Evolutionary conservation across 345 rosid species (phyloP).

Genomic region (Iberis pinnata): DNA sequence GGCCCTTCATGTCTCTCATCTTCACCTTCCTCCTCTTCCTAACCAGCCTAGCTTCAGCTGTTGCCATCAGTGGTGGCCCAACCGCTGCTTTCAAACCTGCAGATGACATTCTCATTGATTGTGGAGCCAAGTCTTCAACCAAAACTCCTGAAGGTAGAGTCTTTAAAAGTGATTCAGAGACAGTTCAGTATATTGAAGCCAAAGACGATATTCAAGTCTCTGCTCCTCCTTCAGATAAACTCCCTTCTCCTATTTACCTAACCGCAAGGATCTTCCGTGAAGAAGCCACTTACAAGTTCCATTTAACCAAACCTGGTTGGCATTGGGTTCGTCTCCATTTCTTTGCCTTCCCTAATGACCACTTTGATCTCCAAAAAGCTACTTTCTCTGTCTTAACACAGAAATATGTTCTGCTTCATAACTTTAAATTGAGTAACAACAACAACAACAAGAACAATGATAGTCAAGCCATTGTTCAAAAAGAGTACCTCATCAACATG

Average conservation of each 20-base stretch:
- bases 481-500: constrained; percentile 57
- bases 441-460: constrained; percentile 29
- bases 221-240: constrained; percentile 41
- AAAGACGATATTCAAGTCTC: constrained; percentile 44
- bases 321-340: constrained; percentile 78
- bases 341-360: constrained; percentile 35
- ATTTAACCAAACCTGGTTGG: constrained; percentile 47
- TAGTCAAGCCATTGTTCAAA: constrained; percentile 33
- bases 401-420: constrained; percentile 54
- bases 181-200: constrained; percentile 36
- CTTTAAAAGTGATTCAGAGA: constrained; percentile 57
- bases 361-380: constrained; percentile 46
- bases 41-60: constrained; percentile 16
- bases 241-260: constrained; percentile 50
- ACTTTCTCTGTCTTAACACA: constrained; percentile 49
- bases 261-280: constrained; percentile 50
- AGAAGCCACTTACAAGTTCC: constrained; percentile 49
- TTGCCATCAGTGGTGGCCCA: neutral
- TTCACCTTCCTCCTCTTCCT: constrained; percentile 36
- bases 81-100: constrained; percentile 35
- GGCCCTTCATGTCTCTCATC: constrained; percentile 35
- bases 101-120: constrained; percentile 53
- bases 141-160: constrained; percentile 52
- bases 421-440: constrained; percentile 38
- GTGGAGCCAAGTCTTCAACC: constrained; percentile 42